Conservation (phyloP, 192 early-diverging fungal species). For the Linnemannia zychae region DNA sequence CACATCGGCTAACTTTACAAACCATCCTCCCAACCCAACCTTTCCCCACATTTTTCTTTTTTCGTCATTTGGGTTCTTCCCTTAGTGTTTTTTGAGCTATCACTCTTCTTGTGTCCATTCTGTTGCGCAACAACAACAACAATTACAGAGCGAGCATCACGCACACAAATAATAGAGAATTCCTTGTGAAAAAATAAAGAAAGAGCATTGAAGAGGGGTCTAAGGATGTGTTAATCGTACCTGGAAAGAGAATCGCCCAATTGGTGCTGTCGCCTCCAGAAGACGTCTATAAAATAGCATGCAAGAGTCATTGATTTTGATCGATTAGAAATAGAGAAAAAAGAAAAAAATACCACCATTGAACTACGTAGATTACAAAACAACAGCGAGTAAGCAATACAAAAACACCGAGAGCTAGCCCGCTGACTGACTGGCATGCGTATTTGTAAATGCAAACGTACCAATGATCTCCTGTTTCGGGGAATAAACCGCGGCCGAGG, state of each 20-base stretch:
- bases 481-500: constrained; percentile 29
- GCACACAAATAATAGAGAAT: background rate
- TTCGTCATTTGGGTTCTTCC: constrained; percentile 45
- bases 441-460: constrained; percentile 2
- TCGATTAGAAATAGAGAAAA: background rate
- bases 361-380: background rate
- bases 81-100: background rate
- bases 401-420: background rate
- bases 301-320: constrained; percentile 4
- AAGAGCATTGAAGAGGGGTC: background rate
- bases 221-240: constrained; percentile 8
- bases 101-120: background rate
- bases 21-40: background rate
- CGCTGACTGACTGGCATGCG: background rate
- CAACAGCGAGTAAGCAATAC: background rate
- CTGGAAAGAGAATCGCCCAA: constrained; percentile 54
- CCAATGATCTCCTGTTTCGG: constrained; percentile 39
- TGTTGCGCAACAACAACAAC: background rate
- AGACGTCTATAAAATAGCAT: constrained; percentile 29
- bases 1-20: background rate
- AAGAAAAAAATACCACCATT: background rate
- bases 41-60: constrained; percentile 55
- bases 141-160: background rate
- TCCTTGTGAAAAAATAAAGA: background rate
- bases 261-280: constrained; percentile 40